phyloP scores from a whole-genome alignment of 2,329 filamentous ascomycete species.

The Aspergillus luchuensis region DNA sequence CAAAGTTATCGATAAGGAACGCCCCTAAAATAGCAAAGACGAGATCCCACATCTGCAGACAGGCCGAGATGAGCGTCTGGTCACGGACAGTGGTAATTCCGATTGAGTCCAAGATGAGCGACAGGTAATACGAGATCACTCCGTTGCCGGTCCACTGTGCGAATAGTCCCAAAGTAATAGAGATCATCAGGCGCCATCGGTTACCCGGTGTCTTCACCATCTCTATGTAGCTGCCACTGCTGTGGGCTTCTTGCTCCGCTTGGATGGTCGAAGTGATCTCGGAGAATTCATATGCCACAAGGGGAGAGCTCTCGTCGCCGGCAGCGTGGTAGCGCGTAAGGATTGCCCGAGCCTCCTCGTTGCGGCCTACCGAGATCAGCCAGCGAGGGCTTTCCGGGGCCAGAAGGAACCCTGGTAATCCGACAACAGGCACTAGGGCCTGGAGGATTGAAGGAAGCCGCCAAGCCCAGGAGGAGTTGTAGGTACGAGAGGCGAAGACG shows the following conservation, averaged over 20 bases:
- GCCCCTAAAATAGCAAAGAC: constrained; percentile 23
- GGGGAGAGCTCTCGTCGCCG: constrained; percentile 20
- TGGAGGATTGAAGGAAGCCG: constrained; percentile 28
- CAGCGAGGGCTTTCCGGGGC: constrained; percentile 27
- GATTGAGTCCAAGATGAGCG: constrained; percentile 20
- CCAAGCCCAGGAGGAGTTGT: constrained; percentile 26
- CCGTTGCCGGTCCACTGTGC: constrained; percentile 33
- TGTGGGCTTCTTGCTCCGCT: constrained; percentile 18
- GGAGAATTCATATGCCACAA: constrained; percentile 23
- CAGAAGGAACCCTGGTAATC: constrained; percentile 21
- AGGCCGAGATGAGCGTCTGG: constrained; percentile 21
- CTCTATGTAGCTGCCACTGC: constrained; percentile 20
- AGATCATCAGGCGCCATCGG: constrained; percentile 18
- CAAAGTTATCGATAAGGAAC: constrained; percentile 20
- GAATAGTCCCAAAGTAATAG: constrained; percentile 16
- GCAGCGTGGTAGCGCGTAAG: constrained; percentile 24
- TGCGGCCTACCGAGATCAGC: constrained; percentile 21
- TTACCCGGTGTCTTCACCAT: constrained; percentile 21
- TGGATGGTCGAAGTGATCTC: constrained; percentile 23
- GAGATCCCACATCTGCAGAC: constrained; percentile 29
- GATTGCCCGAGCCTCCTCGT: constrained; percentile 20
- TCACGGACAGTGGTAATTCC: constrained; percentile 22
- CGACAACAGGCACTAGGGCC: constrained; percentile 18
- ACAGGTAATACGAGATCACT: constrained; percentile 25
- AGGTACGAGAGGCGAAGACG: constrained; percentile 27